A percentile compares a stretch with the other conserved stretches of the same genome.
Evolutionary conservation across 495 filamentous ascomycete genomes (phyloP).

Genomic region (Rostrohypoxylon terebratum): DNA sequence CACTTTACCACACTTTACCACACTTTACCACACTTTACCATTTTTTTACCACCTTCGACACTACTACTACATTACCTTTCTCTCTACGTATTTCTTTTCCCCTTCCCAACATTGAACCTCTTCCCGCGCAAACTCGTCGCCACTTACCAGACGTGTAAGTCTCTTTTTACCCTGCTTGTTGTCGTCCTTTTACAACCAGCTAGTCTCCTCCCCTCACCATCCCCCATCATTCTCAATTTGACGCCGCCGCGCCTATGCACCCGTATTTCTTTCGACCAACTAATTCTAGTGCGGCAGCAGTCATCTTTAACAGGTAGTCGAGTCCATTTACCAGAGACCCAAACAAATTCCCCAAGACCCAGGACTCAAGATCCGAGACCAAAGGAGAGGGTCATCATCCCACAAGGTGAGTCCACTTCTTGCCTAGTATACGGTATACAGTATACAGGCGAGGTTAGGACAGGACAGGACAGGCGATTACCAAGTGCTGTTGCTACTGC

Average conservation of each 20-base stretch:
- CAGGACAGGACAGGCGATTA: constrained; percentile 7
- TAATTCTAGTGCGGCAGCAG: constrained; percentile 28
- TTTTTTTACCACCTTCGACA: too few relatives aligned
- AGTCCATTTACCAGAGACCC: constrained; percentile 10
- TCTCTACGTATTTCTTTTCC: constrained; percentile 44
- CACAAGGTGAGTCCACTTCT: constrained; percentile 48
- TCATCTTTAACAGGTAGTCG: constrained; percentile 34
- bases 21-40: not conserved
- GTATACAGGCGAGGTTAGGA: not conserved
- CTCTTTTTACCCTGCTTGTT: constrained; percentile 12
- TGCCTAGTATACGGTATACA: constrained; percentile 28
- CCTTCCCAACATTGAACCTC: constrained; percentile 30
- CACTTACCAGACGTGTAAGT: constrained; percentile 39
- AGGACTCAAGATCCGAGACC: not conserved
- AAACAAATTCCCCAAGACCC: too few relatives aligned
- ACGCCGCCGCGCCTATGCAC: constrained; percentile 3
- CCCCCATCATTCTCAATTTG: constrained; percentile 27
- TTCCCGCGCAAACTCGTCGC: constrained; percentile 29
- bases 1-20: constrained; percentile 2
- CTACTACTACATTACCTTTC: constrained; percentile 23
- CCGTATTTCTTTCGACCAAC: constrained; percentile 18
- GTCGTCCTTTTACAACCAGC: not conserved
- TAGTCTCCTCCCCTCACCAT: not conserved
- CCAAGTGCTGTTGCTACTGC: constrained; percentile 2
- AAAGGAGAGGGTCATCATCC: constrained; percentile 31